Percentiles rank a stretch among this genome's conserved stretches.
Conservation (phyloP, 1,139 yeast genomes). For the Taphrina populina region DNA sequence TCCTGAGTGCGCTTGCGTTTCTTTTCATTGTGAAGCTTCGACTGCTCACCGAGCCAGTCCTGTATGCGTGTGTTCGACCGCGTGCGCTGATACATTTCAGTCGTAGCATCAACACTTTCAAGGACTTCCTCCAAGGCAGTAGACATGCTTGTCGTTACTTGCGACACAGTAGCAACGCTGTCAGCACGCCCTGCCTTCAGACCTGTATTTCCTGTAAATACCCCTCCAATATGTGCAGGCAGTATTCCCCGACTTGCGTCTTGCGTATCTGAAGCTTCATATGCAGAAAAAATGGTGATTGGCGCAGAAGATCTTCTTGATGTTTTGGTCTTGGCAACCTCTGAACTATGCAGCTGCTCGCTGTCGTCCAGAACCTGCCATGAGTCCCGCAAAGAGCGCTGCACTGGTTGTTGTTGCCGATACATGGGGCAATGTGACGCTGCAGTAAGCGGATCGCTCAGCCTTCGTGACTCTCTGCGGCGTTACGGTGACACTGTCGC, state of each 20-base stretch:
- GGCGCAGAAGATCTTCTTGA: slow-evolving; percentile 23
- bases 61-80: slow-evolving; percentile 25
- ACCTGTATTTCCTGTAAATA: slow-evolving; percentile 6
- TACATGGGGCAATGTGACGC: too few species aligned
- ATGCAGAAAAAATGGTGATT: slow-evolving; percentile 20
- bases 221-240: slow-evolving; percentile 24
- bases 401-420: slow-evolving; percentile 10
- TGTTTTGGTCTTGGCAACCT: background rate
- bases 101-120: slow-evolving; percentile 26
- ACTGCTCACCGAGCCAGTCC: slow-evolving; percentile 28
- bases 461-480: too few species aligned
- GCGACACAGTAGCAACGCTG: background rate
- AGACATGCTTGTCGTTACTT: slow-evolving; percentile 13
- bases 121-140: slow-evolving; percentile 25
- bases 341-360: background rate
- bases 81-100: slow-evolving; percentile 13
- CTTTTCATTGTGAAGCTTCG: slow-evolving; percentile 7
- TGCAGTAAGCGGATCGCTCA: too few species aligned
- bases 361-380: slow-evolving; percentile 9
- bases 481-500: too few species aligned
- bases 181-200: background rate
- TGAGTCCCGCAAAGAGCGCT: slow-evolving; percentile 8
- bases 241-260: slow-evolving; percentile 5
- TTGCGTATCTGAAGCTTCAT: background rate
- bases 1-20: slow-evolving; percentile 13